A percentile compares a stretch with the other conserved stretches of the same genome.
These are phyloP conservation scores for Claviceps sorghi DNA, from an alignment of 2,329 filamentous ascomycete species.

Conservation along the genomic window DNA sequence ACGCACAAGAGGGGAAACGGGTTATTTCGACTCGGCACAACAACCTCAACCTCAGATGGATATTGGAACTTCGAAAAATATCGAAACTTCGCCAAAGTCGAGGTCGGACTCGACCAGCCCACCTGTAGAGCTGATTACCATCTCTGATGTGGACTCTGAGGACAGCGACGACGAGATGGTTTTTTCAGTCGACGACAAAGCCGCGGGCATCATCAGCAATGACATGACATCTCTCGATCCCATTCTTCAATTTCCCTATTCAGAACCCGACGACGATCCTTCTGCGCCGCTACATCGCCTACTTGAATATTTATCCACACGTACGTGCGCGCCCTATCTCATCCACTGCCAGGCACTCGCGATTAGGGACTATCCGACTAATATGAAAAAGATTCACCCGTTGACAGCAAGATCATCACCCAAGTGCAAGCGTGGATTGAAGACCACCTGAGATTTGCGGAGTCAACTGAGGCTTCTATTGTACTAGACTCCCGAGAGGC, in stretches of 20 bases:
- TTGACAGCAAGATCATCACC: slow-evolving; percentile 30
- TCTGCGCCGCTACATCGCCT: slow-evolving; percentile 21
- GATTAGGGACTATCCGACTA: background rate
- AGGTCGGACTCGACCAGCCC: slow-evolving; percentile 27
- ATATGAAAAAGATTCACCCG: slow-evolving; percentile 20
- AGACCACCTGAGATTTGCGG: slow-evolving; percentile 29
- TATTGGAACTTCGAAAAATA: slow-evolving; percentile 4
- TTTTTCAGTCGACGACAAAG: slow-evolving; percentile 19
- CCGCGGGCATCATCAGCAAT: slow-evolving; percentile 11
- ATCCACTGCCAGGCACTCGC: background rate
- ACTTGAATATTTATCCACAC: slow-evolving; percentile 21
- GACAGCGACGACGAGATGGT: slow-evolving; percentile 14
- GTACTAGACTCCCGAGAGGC: slow-evolving; percentile 29
- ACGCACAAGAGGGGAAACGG: background rate
- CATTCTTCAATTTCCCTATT: slow-evolving; percentile 32
- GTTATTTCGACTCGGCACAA: background rate
- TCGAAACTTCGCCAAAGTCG: slow-evolving; percentile 9
- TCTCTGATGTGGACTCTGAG: slow-evolving; percentile 18
- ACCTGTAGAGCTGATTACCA: slow-evolving; percentile 27
- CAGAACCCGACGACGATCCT: slow-evolving; percentile 17
- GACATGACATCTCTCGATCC: slow-evolving; percentile 23
- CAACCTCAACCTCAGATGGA: background rate
- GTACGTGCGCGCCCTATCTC: slow-evolving; percentile 10
- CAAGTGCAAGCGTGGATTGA: slow-evolving; percentile 36
- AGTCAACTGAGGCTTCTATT: slow-evolving; percentile 17